phyloP scores from a whole-genome alignment of 2,329 filamentous ascomycete genomes.

The Stenocarpella maydis region DNA sequence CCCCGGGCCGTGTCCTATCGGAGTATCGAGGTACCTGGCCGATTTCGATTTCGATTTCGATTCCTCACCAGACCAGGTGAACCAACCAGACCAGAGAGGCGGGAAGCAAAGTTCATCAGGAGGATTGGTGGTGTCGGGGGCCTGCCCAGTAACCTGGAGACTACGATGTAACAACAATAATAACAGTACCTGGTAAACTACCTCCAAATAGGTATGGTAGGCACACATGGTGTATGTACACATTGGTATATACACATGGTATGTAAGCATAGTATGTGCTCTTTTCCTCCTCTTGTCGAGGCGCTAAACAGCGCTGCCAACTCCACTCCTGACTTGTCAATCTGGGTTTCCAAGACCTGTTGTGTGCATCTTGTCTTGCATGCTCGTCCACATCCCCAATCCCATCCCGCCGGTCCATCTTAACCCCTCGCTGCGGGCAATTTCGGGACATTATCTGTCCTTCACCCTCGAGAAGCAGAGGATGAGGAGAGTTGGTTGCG shows the following conservation, averaged over 20 bases:
- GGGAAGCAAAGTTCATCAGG: not conserved
- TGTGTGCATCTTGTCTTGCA: constrained; percentile 20
- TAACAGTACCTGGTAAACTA: too few relatives aligned
- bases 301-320: constrained; percentile 10
- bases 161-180: too few relatives aligned
- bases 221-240: too few relatives aligned
- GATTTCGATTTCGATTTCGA: not conserved
- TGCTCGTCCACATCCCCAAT: not conserved
- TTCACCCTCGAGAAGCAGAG: too few relatives aligned
- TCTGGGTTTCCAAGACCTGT: constrained; percentile 12
- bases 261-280: not conserved
- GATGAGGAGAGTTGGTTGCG: too few relatives aligned
- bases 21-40: not conserved
- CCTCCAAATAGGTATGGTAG: too few relatives aligned
- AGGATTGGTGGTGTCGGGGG: constrained; percentile 7
- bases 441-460: not conserved
- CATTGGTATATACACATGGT: too few relatives aligned
- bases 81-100: not conserved
- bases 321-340: constrained; percentile 18
- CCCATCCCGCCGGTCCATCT: not conserved
- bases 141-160: constrained; percentile 11
- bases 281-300: not conserved
- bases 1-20: not conserved
- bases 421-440: not conserved
- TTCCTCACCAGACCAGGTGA: too few relatives aligned